Conservation (phyloP, 257 asterid species). For the Solanum raphanifolium region DNA sequence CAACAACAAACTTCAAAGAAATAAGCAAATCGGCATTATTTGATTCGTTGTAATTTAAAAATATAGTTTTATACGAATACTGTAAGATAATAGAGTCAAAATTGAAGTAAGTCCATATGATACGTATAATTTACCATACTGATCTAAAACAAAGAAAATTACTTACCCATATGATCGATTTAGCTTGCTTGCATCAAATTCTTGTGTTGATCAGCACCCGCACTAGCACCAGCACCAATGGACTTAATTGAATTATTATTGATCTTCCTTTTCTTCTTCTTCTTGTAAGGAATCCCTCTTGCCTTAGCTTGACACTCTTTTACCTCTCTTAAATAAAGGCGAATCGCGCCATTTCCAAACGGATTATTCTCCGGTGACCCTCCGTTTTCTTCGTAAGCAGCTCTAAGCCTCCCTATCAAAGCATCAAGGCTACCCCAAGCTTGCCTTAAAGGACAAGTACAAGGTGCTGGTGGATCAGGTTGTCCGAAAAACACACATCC, state of each 20-base stretch:
- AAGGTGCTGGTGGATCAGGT: constrained; percentile 90
- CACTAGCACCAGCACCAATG: constrained; percentile 3
- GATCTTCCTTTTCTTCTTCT: constrained; percentile 70
- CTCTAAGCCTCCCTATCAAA: constrained; percentile 74
- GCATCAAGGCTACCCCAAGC: constrained; percentile 99
- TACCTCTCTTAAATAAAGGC: constrained; percentile 68
- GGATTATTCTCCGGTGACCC: constrained; percentile 75
- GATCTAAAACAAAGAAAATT: neutral
- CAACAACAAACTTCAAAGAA: neutral
- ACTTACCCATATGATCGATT: neutral
- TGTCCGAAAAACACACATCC: constrained; percentile 80
- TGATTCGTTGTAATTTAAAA: neutral
- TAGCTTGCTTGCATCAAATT: constrained; percentile 28
- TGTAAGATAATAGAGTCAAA: neutral
- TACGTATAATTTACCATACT: neutral
- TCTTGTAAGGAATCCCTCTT: constrained; percentile 80
- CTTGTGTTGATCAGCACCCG: constrained; percentile 15
- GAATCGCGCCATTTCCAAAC: constrained; percentile 66
- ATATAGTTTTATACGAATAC: neutral
- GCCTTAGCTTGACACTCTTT: constrained; percentile 90
- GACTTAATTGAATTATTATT: constrained; percentile 5
- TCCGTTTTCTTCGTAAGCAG: constrained; percentile 91
- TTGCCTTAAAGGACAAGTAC: constrained; percentile 85
- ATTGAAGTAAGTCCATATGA: neutral
- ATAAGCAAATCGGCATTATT: neutral